Conservation (phyloP, 1,284 basidiomycete species). For the Boletus mariae region DNA sequence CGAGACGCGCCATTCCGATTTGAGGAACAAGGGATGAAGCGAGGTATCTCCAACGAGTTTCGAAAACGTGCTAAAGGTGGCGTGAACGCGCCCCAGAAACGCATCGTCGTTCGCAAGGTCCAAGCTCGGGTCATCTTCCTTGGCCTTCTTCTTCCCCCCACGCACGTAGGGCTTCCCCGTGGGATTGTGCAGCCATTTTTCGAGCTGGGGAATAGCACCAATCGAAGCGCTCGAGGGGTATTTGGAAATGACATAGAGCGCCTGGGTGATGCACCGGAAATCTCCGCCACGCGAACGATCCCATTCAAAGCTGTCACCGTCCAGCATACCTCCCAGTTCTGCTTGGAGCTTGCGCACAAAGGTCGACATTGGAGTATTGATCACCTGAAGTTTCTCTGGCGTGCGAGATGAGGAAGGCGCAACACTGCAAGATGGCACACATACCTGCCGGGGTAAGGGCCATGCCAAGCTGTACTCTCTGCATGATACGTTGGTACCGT, state of each 20-base stretch:
- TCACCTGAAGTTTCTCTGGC: conserved; percentile 63
- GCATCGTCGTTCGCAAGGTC: conserved; percentile 28
- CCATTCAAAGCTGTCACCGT: conserved; percentile 48
- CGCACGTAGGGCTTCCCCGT: conserved; percentile 2
- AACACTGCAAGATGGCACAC: neutral
- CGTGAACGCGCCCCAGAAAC: conserved; percentile 37
- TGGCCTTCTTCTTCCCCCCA: conserved; percentile 21
- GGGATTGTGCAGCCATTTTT: conserved; percentile 50
- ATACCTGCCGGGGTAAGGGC: conserved; percentile 66
- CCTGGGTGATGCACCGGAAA: conserved; percentile 59
- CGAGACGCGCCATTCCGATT: conserved; percentile 41
- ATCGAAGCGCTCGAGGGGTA: conserved; percentile 35
- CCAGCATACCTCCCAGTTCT: conserved; percentile 41
- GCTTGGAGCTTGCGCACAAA: conserved; percentile 48
- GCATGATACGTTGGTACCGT: neutral
- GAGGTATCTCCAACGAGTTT: no score
- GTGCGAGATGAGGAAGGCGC: neutral
- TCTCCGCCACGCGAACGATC: conserved; percentile 57
- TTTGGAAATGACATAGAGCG: conserved; percentile 49
- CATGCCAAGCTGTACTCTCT: conserved; percentile 76
- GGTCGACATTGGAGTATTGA: conserved; percentile 46
- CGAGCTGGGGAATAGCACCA: conserved; percentile 41
- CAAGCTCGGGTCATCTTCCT: conserved; percentile 1
- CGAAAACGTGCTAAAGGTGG: no score
- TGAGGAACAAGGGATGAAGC: conserved; percentile 34